Conservation (phyloP, 371 early-diverging fungal species). For the Mucor ambiguus region DNA sequence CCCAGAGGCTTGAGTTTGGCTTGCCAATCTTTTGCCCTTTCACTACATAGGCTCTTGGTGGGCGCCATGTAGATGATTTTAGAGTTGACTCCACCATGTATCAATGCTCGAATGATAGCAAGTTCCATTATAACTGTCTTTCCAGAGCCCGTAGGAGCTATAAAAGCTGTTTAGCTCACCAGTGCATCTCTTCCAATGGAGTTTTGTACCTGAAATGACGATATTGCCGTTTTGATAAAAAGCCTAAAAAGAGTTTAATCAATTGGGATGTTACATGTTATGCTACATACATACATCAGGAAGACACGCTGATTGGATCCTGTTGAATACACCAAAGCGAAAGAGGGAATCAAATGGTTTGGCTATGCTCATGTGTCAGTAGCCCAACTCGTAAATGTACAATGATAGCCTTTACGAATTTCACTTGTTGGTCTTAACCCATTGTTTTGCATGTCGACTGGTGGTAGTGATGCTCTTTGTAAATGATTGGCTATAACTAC, state of each 20-base stretch:
- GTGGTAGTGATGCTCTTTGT: not conserved
- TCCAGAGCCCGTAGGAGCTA: constrained; percentile 89
- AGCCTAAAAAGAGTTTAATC: constrained; percentile 18
- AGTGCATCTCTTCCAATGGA: not conserved
- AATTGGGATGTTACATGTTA: not conserved
- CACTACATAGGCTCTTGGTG: constrained; percentile 83
- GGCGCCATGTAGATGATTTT: constrained; percentile 88
- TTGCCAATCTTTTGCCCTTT: constrained; percentile 70
- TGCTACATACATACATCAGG: constrained; percentile 42
- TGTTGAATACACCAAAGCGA: constrained; percentile 60
- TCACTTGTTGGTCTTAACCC: constrained; percentile 21
- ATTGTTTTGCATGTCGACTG: not conserved
- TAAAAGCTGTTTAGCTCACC: constrained; percentile 11
- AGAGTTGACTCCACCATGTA: constrained; percentile 16
- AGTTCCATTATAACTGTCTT: constrained; percentile 81
- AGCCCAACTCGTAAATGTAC: not conserved
- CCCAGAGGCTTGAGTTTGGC: constrained; percentile 60
- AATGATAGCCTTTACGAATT: constrained; percentile 22
- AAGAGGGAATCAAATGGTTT: constrained; percentile 40
- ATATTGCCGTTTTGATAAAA: constrained; percentile 54
- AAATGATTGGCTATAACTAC: not conserved
- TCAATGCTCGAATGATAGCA: constrained; percentile 61
- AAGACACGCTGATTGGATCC: constrained; percentile 67
- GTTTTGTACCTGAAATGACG: constrained; percentile 51
- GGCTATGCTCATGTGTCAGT: constrained; percentile 21